phyloP scores from a whole-genome alignment of 2,329 filamentous ascomycete species.

The Pezicula neosporulosa region DNA sequence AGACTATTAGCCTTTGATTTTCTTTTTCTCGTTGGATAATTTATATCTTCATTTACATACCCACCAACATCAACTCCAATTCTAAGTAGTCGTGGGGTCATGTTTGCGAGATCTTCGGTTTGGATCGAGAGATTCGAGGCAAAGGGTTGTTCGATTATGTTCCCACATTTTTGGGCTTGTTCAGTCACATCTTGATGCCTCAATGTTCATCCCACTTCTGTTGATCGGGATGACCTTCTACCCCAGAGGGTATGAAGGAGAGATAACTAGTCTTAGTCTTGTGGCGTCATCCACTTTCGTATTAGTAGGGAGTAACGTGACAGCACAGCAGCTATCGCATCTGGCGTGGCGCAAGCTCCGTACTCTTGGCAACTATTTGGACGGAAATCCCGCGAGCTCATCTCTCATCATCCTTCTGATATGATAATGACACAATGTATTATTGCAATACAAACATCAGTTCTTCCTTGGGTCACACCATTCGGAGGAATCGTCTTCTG shows the following conservation, averaged over 20 bases:
- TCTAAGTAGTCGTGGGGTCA: slow-evolving; percentile 4
- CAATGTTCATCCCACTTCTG: neutral
- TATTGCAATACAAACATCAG: too few species aligned
- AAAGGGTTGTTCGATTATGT: neutral
- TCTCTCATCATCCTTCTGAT: too few species aligned
- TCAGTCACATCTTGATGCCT: neutral
- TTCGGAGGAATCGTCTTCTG: too few species aligned
- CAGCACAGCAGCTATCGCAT: neutral
- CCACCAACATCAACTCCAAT: slow-evolving; percentile 19
- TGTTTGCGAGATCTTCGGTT: neutral
- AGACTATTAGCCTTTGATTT: neutral
- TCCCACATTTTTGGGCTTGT: neutral
- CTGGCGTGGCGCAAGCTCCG: neutral
- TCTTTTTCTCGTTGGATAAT: too few species aligned
- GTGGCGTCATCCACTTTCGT: neutral
- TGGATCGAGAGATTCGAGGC: neutral
- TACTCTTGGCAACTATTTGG: too few species aligned
- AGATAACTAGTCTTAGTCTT: too few species aligned
- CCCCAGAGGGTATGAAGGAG: too few species aligned
- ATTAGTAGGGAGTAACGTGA: neutral
- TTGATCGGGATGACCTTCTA: neutral
- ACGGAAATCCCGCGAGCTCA: too few species aligned
- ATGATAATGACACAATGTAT: too few species aligned
- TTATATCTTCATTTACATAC: neutral
- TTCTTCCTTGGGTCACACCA: too few species aligned